phyloP scores from a whole-genome alignment of 2,329 filamentous ascomycete species.

The Botryosphaeria agaves region DNA sequence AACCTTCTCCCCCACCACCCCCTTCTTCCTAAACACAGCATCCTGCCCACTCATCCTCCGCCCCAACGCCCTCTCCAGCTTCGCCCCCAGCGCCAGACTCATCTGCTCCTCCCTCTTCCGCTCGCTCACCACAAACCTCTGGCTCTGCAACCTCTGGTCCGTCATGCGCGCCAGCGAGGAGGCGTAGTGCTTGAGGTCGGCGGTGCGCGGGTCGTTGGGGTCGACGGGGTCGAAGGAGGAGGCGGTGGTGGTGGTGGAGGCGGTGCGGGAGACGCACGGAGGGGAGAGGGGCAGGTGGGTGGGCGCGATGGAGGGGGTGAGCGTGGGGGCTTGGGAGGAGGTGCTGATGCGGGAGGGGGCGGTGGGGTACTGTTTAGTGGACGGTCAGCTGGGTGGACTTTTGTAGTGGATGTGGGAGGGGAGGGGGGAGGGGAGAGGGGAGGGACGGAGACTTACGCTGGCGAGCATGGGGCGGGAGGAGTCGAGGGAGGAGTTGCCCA shows the following conservation, averaged over 20 bases:
- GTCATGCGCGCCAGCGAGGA: conserved; percentile 73
- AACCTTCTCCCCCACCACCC: conserved; percentile 19
- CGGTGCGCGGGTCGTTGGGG: conserved; percentile 38
- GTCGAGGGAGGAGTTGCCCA: background rate
- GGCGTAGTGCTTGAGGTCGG: conserved; percentile 59
- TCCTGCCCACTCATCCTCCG: conserved; percentile 80
- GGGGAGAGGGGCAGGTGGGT: conserved; percentile 14
- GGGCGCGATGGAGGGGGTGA: conserved; percentile 32
- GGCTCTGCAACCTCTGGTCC: conserved; percentile 67
- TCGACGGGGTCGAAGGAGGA: conserved; percentile 15
- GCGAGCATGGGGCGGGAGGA: background rate
- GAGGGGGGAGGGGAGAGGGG: background rate
- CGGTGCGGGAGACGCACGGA: conserved; percentile 9
- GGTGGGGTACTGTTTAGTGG: conserved; percentile 1
- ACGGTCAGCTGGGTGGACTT: background rate
- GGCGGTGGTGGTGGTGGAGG: conserved; percentile 3
- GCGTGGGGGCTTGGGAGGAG: conserved; percentile 31
- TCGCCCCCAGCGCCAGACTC: conserved; percentile 77
- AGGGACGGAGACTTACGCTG: background rate
- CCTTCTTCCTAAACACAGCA: conserved; percentile 54
- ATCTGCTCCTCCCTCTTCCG: conserved; percentile 69
- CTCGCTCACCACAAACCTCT: conserved; percentile 62
- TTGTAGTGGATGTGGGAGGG: too few relatives aligned
- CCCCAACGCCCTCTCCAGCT: conserved; percentile 74
- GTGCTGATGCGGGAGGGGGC: conserved; percentile 29